Percentiles rank a stretch among this genome's conserved stretches.
Conservation (phyloP, 345 rosid species). For the Bruguiera parviflora region DNA sequence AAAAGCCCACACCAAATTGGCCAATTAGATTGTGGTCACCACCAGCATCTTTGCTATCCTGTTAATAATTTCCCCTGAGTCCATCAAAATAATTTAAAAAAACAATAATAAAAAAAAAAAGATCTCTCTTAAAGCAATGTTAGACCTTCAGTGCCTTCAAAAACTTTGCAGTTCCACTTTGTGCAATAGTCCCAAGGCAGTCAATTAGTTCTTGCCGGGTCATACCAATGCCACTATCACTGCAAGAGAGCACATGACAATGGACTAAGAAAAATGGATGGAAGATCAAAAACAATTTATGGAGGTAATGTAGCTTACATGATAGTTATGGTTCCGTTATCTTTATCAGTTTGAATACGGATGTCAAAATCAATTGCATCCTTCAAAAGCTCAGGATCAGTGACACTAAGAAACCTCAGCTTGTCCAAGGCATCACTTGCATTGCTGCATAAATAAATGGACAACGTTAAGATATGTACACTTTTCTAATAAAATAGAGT, state of each 20-base stretch:
- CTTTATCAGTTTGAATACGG: slow-evolving; percentile 80
- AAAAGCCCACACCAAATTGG: slow-evolving; percentile 98
- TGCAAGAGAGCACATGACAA: slow-evolving; percentile 29
- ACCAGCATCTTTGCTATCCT: slow-evolving; percentile 90
- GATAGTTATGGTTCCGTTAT: slow-evolving; percentile 72
- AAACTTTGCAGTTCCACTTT: slow-evolving; percentile 98
- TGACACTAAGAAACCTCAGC: slow-evolving; percentile 80
- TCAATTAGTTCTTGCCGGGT: slow-evolving; percentile 86
- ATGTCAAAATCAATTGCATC: slow-evolving; percentile 74
- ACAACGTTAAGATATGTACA: too few relatives aligned
- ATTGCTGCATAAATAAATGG: slow-evolving; percentile 48
- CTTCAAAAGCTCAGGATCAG: slow-evolving; percentile 67
- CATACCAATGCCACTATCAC: slow-evolving; percentile 98
- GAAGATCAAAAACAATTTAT: background rate
- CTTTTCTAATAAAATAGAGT: background rate
- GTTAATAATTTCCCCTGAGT: slow-evolving; percentile 25
- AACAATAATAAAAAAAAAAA: background rate
- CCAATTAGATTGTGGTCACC: slow-evolving; percentile 84
- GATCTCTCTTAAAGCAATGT: slow-evolving; percentile 1
- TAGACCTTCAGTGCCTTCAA: slow-evolving; percentile 82
- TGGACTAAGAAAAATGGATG: background rate
- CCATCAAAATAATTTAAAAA: background rate
- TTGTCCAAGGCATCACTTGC: slow-evolving; percentile 99
- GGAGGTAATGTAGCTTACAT: slow-evolving; percentile 41
- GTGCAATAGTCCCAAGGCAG: slow-evolving; percentile 97